Percentiles rank a stretch among this genome's conserved stretches.
phyloP scores from a whole-genome alignment of 441 rosid genomes.

The Corymbia citriodora region DNA sequence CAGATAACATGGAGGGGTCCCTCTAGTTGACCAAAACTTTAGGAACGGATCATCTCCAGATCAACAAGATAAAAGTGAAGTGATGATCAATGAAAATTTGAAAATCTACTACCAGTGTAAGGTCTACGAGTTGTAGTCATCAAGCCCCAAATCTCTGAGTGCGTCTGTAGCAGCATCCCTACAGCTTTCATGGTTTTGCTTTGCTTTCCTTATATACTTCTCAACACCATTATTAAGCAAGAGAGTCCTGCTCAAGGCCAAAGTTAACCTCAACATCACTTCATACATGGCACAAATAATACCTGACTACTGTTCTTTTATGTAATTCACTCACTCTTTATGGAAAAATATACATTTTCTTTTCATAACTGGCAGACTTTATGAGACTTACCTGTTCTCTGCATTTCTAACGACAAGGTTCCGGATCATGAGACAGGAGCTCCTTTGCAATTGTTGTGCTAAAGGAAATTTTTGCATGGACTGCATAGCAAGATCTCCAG shows the following conservation, averaged over 20 bases:
- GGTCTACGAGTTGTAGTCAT: slow-evolving; percentile 60
- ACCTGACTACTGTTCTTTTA: background rate
- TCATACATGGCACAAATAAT: background rate
- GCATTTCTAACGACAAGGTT: slow-evolving; percentile 81
- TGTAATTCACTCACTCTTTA: background rate
- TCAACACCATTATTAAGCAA: slow-evolving; percentile 71
- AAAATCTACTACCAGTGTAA: background rate
- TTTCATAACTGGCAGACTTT: background rate
- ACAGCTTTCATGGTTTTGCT: slow-evolving; percentile 67
- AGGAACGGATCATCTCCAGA: background rate
- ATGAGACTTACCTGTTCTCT: slow-evolving; percentile 60
- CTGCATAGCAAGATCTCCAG: slow-evolving; percentile 83
- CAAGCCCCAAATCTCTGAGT: slow-evolving; percentile 82
- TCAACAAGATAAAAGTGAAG: background rate
- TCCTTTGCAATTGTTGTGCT: slow-evolving; percentile 68
- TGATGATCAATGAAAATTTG: background rate
- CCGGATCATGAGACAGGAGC: slow-evolving; percentile 82
- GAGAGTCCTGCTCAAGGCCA: slow-evolving; percentile 37
- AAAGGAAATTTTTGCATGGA: slow-evolving; percentile 80
- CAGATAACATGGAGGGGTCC: background rate
- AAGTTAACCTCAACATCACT: background rate
- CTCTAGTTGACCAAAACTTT: background rate
- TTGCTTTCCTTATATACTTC: slow-evolving; percentile 62
- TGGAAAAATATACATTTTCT: background rate
- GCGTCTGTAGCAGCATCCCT: slow-evolving; percentile 87